Evolutionary conservation across 305 asterid genomes (phyloP), one percentile per base, ranked within the genome.

Genomic region (Nicotiana rustica): DNA sequence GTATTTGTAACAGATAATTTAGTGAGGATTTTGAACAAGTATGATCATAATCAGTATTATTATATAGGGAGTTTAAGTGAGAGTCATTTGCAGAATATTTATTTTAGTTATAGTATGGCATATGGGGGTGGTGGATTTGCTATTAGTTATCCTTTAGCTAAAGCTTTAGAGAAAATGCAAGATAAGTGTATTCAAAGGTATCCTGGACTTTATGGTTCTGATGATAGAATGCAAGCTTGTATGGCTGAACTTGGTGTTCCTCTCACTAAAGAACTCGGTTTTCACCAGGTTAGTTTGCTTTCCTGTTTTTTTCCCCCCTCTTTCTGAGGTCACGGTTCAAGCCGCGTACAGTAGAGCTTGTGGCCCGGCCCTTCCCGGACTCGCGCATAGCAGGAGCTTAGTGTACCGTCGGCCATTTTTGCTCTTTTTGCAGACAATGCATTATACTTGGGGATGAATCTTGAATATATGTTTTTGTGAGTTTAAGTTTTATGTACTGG

Each of bases 51-150:
- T 77, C 97, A 94, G 90, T 92, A 87, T 77, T 95, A 95, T 83
- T 95, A 95, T 84, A 94, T 95, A 15, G 99, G 99, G 87, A 91
- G 98, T 81, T 87, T 84, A 82, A 94, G 98, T 56, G 99, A 95
- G 67, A 92, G 97, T 83, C 99, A 95, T 89, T 86, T 95, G 88
- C 99, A 95, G 89, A 94, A 95, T 86, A 95, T 95, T 36, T 95
- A 88, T 47, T 95, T 95, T 66, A 90, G 94, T 13, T 95, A 95
- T 82, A 91, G 92, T 19, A 95, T 95, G 99, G 99, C 98, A 0
- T 95, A 94, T 85, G 99, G 99, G 3, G 99, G 99, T 64, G 99
- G 99, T 31, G 99, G 99, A 10, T 95, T 95, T 64, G 99, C 98
- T 33, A 93, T 95, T 44, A 95, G 99, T 85, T 93, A 90, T 57